Percentiles rank a stretch among this genome's conserved stretches.
These are phyloP conservation scores for Zygnema cylindricum DNA, from an alignment of 139 green algal species.

Conservation along the genomic window DNA sequence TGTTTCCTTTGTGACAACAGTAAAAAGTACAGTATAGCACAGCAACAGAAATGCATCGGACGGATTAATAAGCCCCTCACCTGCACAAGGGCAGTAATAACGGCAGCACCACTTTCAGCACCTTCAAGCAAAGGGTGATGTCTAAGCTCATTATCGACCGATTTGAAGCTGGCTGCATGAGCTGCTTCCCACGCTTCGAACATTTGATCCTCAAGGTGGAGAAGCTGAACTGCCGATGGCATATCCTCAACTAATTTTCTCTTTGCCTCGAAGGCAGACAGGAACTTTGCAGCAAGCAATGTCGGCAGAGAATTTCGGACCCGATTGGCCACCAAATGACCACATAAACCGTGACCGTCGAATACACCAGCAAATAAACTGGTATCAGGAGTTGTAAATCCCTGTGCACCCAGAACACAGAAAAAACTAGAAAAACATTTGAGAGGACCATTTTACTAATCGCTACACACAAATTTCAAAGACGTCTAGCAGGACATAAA, in stretches of 20 bases:
- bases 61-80: too few relatives aligned
- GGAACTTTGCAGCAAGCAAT: not conserved
- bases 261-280: not conserved
- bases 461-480: too few relatives aligned
- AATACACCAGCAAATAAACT: conserved; percentile 16
- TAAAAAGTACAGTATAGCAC: too few relatives aligned
- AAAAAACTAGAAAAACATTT: too few relatives aligned
- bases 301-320: conserved; percentile 48
- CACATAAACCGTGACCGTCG: conserved; percentile 42
- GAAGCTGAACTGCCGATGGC: too few relatives aligned
- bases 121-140: not conserved
- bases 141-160: not conserved
- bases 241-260: not conserved
- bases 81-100: not conserved
- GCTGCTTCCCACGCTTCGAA: not conserved
- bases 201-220: not conserved
- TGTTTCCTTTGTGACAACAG: too few relatives aligned
- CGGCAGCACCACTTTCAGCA: not conserved
- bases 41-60: too few relatives aligned
- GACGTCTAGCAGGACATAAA: conserved; percentile 3
- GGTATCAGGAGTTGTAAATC: not conserved
- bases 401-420: too few relatives aligned
- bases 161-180: not conserved
- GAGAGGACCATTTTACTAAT: too few relatives aligned
- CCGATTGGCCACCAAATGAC: conserved; percentile 39